These are phyloP conservation scores for Avena atlantica DNA, from an alignment of 176 grass and related monocot species.

Conservation along the genomic window DNA sequence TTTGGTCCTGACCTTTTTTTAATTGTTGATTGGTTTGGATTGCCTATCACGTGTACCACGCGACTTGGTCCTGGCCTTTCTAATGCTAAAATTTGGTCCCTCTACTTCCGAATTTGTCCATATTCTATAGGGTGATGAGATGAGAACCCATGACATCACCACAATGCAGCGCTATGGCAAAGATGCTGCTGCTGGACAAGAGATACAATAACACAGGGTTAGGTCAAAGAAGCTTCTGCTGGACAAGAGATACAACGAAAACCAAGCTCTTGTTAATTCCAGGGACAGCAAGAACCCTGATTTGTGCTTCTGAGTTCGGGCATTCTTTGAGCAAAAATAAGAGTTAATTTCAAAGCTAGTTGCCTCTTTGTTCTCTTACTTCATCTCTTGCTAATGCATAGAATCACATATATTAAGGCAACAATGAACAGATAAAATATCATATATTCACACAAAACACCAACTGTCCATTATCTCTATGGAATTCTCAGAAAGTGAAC, in stretches of 20 bases:
- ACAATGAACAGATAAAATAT: background rate
- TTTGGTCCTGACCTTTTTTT: too few species aligned
- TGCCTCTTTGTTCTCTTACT: background rate
- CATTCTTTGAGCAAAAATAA: background rate
- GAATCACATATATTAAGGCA: background rate
- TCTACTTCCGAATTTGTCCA: background rate
- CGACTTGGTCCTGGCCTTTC: too few species aligned
- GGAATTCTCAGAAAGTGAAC: background rate
- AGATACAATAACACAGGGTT: background rate
- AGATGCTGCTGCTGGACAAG: background rate
- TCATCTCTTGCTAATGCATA: background rate
- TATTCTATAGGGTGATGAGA: background rate
- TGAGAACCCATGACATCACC: background rate
- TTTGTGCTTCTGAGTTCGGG: background rate
- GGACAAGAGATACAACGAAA: background rate
- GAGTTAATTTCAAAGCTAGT: background rate
- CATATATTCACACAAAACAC: constrained; percentile 2
- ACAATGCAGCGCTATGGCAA: background rate
- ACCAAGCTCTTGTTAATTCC: constrained; percentile 6
- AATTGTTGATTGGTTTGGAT: too few species aligned
- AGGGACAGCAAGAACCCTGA: background rate
- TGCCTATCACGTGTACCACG: too few species aligned
- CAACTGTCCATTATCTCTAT: background rate
- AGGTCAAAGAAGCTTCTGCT: too few species aligned
- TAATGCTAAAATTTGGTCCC: background rate